Base-by-base conservation (phyloP, 2,329 filamentous ascomycete species). In the Samsoniella hepiali region DNA sequence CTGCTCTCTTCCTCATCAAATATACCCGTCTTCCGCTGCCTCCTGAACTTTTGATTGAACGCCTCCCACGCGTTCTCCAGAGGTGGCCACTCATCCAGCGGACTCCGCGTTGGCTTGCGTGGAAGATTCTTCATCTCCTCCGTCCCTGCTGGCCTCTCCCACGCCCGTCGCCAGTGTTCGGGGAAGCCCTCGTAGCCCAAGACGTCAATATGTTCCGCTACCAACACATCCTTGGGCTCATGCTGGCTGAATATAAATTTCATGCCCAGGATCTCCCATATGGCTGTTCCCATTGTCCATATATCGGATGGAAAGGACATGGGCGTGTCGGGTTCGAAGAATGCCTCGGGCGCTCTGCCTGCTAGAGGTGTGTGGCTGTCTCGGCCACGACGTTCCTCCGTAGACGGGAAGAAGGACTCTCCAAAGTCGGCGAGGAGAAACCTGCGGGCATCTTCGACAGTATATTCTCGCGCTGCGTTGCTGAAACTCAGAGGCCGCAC, bases 221-320 rank as follows among this genome's bases (percentile, higher is more conserved):
- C 22, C 22, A 22, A 22, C 22, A 22, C 22, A 22, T 22, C 22
- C 22, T 22, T 22, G 22, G 22, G 22, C 22, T 22, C 22, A 22
- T 22, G 22, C 22, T 22, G 22, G 22, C 22, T 22, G 22, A 22
- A 22, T 22, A 22, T 22, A 22, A 22, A 22, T 17, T 58, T 55
- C 62, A 63, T 63, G 17, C 47, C 62, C 6, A 54, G 1, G 3
- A 63, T 63, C 38, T 63, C 56, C 47, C 49, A 59, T 22, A 63
- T 58, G 27, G 49, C 62, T 4, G 62, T 63, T 5, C 55, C 62
- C 17, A 63, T 36, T n/a, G 45, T 63, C 62, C 56, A 63, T 11
- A 59, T 54, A 6, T 63, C 55, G n/a, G 55, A 29, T 49, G 62
- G 47, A 47, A 59, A 63, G 6, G 56, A 59, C 10, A 59, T 1